Evolutionary conservation across 2,329 filamentous ascomycete species (phyloP), one percentile per base, ranked within the genome.

Genomic region (Penicillium sp.): DNA sequence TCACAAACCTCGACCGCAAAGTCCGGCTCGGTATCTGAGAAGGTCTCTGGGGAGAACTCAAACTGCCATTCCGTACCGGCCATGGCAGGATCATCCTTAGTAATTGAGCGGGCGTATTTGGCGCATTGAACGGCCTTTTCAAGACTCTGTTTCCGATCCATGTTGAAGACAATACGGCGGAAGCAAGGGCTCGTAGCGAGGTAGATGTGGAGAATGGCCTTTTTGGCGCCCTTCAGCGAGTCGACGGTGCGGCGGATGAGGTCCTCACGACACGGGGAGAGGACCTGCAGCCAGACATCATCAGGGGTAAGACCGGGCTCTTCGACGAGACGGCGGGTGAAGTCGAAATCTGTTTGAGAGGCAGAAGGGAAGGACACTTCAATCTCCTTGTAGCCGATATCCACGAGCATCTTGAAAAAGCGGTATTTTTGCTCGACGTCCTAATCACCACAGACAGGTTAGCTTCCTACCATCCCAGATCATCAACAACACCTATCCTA

Each of bases 111-210:
- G 28, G 91, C 90, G 56, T 88, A 85, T 67, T 87, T 87, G 49
- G 91, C 82, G 71, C 90, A 97, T 51, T 82, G 81, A 21, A 90
- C 84, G 2, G 93, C 91, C 57, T 94, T 76, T 51, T 84, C 86
- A 41, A 95, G 69, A 52, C 78, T 86, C 68, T 97, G 77, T 51
- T 90, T 82, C 64, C 94, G 84, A 43, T 82, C 79, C 78, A 89
- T 93, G 60, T 82, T 81, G 68, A 98, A 97, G 44, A 97, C 85
- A 41, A 97, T 83, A 45, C 83, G 79, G 47, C 90, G 86, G 77
- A 98, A 98, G 67, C 91, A 98, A 56, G 89, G 88, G 72, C 87
- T 94, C 5, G 93, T 96, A 33, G 93, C 91, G 34, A 98, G 83
- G 71, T 97, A 98, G 57, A 97, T 84, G 70, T 97, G 91, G 52